A percentile compares a stretch with the other conserved stretches of the same genome.
Evolutionary conservation across 2,329 filamentous ascomycete genomes (phyloP).

Genomic region (Davidsoniella virescens): DNA sequence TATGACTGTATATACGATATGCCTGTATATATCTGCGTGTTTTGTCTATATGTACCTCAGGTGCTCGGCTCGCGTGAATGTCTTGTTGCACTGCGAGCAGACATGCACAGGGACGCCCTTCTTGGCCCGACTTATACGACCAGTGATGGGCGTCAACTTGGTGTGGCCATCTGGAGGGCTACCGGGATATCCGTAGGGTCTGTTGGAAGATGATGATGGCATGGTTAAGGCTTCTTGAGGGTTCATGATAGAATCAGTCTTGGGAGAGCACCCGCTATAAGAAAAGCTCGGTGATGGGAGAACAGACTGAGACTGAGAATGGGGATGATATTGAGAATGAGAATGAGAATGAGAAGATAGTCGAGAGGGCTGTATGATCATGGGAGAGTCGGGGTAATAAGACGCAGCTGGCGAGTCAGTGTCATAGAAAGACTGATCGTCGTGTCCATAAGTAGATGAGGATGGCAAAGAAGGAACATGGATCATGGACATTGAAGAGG

Average conservation of each 20-base stretch:
- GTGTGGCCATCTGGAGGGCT: constrained; percentile 18
- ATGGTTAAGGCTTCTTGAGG: too few relatives aligned
- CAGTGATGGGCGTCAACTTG: constrained; percentile 40
- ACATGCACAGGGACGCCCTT: constrained; percentile 42
- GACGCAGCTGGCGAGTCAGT: background rate
- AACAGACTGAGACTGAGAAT: background rate
- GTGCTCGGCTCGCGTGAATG: constrained; percentile 46
- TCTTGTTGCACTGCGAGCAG: constrained; percentile 32
- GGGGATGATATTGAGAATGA: background rate
- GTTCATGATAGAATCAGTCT: too few relatives aligned
- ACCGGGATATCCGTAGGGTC: background rate
- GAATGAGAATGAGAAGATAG: background rate
- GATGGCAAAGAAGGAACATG: constrained; percentile 2
- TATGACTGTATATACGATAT: too few relatives aligned
- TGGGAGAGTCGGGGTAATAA: background rate
- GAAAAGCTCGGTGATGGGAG: background rate
- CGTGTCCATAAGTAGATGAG: background rate
- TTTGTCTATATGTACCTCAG: constrained; percentile 29
- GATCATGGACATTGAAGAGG: constrained; percentile 2
- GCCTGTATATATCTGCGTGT: too few relatives aligned
- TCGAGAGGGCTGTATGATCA: background rate
- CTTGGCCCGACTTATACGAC: constrained; percentile 40
- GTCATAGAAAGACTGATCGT: background rate
- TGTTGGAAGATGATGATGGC: background rate
- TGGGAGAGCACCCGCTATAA: too few relatives aligned